These are phyloP conservation scores for Pseudozyma sp. DNA, from an alignment of 1,284 basidiomycete species.

Conservation along the genomic window DNA sequence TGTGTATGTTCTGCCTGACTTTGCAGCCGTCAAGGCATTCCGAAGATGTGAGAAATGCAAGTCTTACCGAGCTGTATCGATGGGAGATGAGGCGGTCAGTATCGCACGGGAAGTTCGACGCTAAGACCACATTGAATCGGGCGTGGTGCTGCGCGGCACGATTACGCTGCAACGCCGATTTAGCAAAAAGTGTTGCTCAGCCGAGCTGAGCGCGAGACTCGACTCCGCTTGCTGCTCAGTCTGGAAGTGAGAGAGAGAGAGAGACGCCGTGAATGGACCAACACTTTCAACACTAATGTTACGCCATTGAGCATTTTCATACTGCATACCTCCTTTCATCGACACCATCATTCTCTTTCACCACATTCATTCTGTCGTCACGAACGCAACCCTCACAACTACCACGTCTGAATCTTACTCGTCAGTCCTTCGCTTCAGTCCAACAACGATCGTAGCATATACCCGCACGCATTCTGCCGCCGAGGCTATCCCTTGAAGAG, in stretches of 20 bases:
- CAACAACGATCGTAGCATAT: too few relatives aligned
- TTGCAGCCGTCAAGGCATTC: too few relatives aligned
- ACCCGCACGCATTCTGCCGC: too few relatives aligned
- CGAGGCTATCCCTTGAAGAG: too few relatives aligned
- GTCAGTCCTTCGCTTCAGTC: too few relatives aligned
- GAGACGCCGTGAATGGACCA: slow-evolving; percentile 22
- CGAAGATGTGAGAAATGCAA: too few relatives aligned
- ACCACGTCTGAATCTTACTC: too few relatives aligned
- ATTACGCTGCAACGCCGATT: slow-evolving; percentile 13
- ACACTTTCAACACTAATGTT: slow-evolving; percentile 5
- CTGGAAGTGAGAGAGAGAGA: background rate
- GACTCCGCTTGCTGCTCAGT: background rate
- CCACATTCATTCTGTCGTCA: background rate
- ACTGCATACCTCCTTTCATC: slow-evolving; percentile 1
- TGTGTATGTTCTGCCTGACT: too few relatives aligned
- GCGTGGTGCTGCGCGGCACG: background rate
- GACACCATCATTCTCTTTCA: background rate
- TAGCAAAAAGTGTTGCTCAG: slow-evolving; percentile 17
- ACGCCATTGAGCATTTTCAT: slow-evolving; percentile 1
- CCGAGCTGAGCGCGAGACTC: slow-evolving; percentile 14
- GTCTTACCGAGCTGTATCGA: too few relatives aligned
- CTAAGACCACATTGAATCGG: background rate
- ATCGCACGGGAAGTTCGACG: too few relatives aligned
- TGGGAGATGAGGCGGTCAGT: too few relatives aligned
- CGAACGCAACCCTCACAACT: too few relatives aligned